phyloP scores from a whole-genome alignment of 2,329 filamentous ascomycete genomes.

The Helotiales sp. region DNA sequence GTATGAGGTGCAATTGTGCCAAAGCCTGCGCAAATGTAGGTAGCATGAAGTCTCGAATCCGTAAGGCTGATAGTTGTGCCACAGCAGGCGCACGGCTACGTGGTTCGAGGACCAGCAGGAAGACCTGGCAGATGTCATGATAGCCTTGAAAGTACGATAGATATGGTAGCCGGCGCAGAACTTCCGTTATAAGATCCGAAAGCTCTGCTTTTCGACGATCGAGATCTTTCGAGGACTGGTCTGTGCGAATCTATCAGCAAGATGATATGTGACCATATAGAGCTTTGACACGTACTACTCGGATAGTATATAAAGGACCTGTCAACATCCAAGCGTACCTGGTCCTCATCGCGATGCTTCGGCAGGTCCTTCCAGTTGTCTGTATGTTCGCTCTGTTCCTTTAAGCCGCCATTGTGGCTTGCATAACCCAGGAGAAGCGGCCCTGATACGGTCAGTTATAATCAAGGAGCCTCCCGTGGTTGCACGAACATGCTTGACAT shows the following conservation, averaged over 20 bases:
- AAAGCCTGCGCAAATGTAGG: slow-evolving; percentile 80
- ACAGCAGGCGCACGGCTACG: slow-evolving; percentile 62
- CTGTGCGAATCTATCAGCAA: slow-evolving; percentile 43
- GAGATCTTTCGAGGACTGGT: slow-evolving; percentile 68
- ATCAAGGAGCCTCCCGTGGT: slow-evolving; percentile 9
- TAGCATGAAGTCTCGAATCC: slow-evolving; percentile 97
- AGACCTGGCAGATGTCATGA: slow-evolving; percentile 96
- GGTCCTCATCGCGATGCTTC: slow-evolving; percentile 82
- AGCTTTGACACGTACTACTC: slow-evolving; percentile 56
- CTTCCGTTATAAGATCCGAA: slow-evolving; percentile 74
- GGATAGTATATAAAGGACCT: slow-evolving; percentile 98
- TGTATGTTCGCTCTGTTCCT: slow-evolving; percentile 21
- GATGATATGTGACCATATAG: slow-evolving; percentile 23
- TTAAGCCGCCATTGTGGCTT: slow-evolving; percentile 15
- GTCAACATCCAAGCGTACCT: slow-evolving; percentile 90
- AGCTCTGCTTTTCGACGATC: slow-evolving; percentile 72
- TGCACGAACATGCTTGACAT: slow-evolving; percentile 71
- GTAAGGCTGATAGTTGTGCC: slow-evolving; percentile 80
- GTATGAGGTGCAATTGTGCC: slow-evolving; percentile 83
- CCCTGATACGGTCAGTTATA: slow-evolving; percentile 48
- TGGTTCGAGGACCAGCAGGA: slow-evolving; percentile 79
- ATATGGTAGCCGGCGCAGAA: slow-evolving; percentile 77
- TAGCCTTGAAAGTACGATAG: slow-evolving; percentile 98
- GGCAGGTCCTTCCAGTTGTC: slow-evolving; percentile 52
- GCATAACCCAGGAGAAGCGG: slow-evolving; percentile 55